Evolutionary conservation across 805 yeast species (phyloP).

Genomic region (Spathaspora gorwiae): DNA sequence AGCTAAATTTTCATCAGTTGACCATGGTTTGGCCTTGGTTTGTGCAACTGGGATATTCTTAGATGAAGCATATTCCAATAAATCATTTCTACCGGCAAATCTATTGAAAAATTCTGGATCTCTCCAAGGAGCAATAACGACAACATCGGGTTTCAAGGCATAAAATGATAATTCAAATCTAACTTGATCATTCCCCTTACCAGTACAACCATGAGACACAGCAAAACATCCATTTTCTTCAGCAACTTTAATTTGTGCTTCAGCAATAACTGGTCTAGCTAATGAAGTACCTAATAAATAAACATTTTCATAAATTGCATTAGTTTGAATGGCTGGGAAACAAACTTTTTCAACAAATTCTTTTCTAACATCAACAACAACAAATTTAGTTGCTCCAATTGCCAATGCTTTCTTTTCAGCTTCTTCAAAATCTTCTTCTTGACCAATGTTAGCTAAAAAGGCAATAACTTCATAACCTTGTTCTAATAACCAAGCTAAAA

Average conservation of each 20-base stretch:
- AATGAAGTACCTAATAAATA: slow-evolving; percentile 94
- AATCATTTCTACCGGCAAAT: slow-evolving; percentile 97
- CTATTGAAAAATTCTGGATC: slow-evolving; percentile 89
- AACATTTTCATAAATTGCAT: slow-evolving; percentile 97
- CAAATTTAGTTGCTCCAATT: slow-evolving; percentile 95
- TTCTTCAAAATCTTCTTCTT: slow-evolving; percentile 97
- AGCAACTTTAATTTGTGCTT: slow-evolving; percentile 96
- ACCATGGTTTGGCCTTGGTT: slow-evolving; percentile 99
- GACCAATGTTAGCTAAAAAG: slow-evolving; percentile 97
- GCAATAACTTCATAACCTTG: slow-evolving; percentile 98
- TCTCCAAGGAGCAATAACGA: slow-evolving; percentile 99
- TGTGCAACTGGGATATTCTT: slow-evolving; percentile 94
- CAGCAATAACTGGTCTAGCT: slow-evolving; percentile 98
- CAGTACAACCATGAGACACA: slow-evolving; percentile 98
- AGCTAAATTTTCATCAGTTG: slow-evolving; percentile 98
- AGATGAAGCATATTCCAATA: slow-evolving; percentile 87
- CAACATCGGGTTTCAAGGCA: slow-evolving; percentile 95
- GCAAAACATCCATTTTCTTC: slow-evolving; percentile 97
- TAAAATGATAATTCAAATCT: slow-evolving; percentile 96
- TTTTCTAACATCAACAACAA: slow-evolving; percentile 89
- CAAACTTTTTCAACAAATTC: slow-evolving; percentile 91
- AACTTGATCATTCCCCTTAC: slow-evolving; percentile 99
- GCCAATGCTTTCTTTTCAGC: slow-evolving; percentile 94
- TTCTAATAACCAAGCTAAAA: slow-evolving; percentile 96
- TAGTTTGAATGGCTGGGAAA: slow-evolving; percentile 95